Percentiles rank a stretch among this genome's conserved stretches.
These are phyloP conservation scores for Fusarium sp. DNA, from an alignment of 2,329 filamentous ascomycete species.

Conservation along the genomic window DNA sequence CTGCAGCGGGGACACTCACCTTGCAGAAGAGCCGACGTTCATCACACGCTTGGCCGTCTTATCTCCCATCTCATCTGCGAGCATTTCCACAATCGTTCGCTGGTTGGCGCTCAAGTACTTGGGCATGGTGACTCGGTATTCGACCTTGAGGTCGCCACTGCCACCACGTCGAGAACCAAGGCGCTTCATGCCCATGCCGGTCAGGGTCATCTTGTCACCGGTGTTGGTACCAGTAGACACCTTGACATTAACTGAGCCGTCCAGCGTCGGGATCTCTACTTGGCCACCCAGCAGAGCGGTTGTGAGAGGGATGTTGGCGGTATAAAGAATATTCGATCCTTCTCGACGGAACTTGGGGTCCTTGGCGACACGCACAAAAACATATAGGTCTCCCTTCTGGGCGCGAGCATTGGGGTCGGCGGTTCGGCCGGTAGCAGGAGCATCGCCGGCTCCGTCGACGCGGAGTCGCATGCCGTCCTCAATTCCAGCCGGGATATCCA, in stretches of 20 bases:
- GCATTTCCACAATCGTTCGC: slow-evolving; percentile 91
- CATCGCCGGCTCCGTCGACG: slow-evolving; percentile 87
- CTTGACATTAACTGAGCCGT: slow-evolving; percentile 90
- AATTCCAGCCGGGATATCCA: slow-evolving; percentile 95
- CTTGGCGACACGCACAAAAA: slow-evolving; percentile 88
- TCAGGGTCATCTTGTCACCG: slow-evolving; percentile 89
- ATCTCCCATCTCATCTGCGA: slow-evolving; percentile 96
- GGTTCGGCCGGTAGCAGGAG: slow-evolving; percentile 79
- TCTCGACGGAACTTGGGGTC: slow-evolving; percentile 90
- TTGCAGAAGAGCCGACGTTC: slow-evolving; percentile 69
- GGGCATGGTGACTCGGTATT: slow-evolving; percentile 95
- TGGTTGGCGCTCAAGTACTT: slow-evolving; percentile 94
- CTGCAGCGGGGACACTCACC: slow-evolving; percentile 40
- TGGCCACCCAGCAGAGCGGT: slow-evolving; percentile 94
- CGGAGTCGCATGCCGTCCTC: slow-evolving; percentile 96
- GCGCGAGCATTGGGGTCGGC: slow-evolving; percentile 71
- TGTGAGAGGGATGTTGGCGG: slow-evolving; percentile 89
- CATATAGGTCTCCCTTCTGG: slow-evolving; percentile 89
- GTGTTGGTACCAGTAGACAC: slow-evolving; percentile 92
- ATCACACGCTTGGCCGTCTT: slow-evolving; percentile 92
- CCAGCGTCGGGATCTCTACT: slow-evolving; percentile 88
- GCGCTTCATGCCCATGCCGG: slow-evolving; percentile 94
- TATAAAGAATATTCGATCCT: slow-evolving; percentile 93
- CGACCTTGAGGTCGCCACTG: slow-evolving; percentile 87
- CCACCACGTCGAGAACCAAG: slow-evolving; percentile 74